phyloP scores from a whole-genome alignment of 2,329 filamentous ascomycete species.

The Hawksworthiomyces lignivorus region DNA sequence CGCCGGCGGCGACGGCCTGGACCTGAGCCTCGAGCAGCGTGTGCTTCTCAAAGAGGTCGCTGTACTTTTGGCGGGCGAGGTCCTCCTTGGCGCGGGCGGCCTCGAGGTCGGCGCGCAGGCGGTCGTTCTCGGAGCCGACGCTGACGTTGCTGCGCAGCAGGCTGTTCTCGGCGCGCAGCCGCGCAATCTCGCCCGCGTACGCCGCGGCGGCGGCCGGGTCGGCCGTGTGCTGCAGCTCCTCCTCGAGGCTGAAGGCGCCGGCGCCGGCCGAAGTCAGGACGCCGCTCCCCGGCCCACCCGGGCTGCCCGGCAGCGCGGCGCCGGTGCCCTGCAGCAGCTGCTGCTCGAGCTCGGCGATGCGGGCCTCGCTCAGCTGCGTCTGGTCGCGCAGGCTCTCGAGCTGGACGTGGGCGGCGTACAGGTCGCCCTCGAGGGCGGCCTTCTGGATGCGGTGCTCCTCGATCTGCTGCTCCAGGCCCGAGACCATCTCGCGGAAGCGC shows the following conservation, averaged over 20 bases:
- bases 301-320: slow-evolving; percentile 22
- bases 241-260: slow-evolving; percentile 42
- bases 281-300: background rate
- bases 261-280: background rate
- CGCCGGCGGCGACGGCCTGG: slow-evolving; percentile 43
- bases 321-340: slow-evolving; percentile 37
- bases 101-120: slow-evolving; percentile 49
- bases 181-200: slow-evolving; percentile 45
- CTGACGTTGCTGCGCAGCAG: slow-evolving; percentile 48
- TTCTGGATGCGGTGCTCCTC: slow-evolving; percentile 36
- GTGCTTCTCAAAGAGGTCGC: slow-evolving; percentile 51
- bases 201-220: slow-evolving; percentile 30
- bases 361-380: slow-evolving; percentile 40
- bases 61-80: slow-evolving; percentile 45
- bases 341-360: slow-evolving; percentile 53
- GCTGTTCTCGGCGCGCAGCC: slow-evolving; percentile 55
- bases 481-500: slow-evolving; percentile 20
- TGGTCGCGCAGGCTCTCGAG: slow-evolving; percentile 33
- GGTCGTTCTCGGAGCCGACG: slow-evolving; percentile 45
- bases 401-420: slow-evolving; percentile 33
- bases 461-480: slow-evolving; percentile 24
- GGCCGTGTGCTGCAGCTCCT: slow-evolving; percentile 48
- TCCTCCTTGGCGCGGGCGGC: slow-evolving; percentile 43
- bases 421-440: slow-evolving; percentile 35
- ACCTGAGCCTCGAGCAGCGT: slow-evolving; percentile 51